These are phyloP conservation scores for Argentina anserina DNA, from an alignment of 306 rosid genomes.

Conservation along the genomic window DNA sequence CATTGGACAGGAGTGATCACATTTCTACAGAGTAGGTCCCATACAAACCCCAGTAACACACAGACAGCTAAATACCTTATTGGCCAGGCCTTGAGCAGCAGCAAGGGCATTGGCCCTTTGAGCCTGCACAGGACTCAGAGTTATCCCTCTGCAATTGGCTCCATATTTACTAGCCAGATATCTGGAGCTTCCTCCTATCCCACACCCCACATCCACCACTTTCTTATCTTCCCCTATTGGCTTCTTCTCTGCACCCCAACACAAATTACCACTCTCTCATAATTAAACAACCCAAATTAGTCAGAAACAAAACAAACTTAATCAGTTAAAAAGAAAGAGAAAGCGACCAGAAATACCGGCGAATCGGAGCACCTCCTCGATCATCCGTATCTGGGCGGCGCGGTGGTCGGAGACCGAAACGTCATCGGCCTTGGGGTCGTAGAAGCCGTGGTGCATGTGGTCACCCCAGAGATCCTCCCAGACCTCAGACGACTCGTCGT, in stretches of 20 bases:
- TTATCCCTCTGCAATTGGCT: constrained; percentile 61
- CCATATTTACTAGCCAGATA: constrained; percentile 63
- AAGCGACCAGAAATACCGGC: constrained; percentile 38
- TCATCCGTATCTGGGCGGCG: constrained; percentile 86
- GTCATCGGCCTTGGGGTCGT: constrained; percentile 42
- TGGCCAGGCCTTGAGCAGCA: constrained; percentile 52
- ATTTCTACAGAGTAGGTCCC: background rate
- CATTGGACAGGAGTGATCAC: too few species aligned
- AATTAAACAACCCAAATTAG: background rate
- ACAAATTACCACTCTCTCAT: background rate
- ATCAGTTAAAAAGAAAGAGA: background rate
- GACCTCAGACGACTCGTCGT: constrained; percentile 72
- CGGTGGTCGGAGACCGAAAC: constrained; percentile 67
- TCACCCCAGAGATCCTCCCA: constrained; percentile 97
- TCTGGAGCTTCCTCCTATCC: constrained; percentile 94
- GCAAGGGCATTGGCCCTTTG: constrained; percentile 78
- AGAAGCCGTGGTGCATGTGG: constrained; percentile 93
- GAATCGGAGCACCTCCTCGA: constrained; percentile 64
- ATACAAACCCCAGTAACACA: background rate
- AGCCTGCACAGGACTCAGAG: constrained; percentile 90
- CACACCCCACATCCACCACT: constrained; percentile 88
- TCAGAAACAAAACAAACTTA: background rate
- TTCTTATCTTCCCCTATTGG: constrained; percentile 31
- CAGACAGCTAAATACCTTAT: constrained; percentile 33
- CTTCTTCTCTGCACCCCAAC: constrained; percentile 22